Conservation (phyloP, 495 filamentous ascomycete species). For the Penicillium turbatum region DNA sequence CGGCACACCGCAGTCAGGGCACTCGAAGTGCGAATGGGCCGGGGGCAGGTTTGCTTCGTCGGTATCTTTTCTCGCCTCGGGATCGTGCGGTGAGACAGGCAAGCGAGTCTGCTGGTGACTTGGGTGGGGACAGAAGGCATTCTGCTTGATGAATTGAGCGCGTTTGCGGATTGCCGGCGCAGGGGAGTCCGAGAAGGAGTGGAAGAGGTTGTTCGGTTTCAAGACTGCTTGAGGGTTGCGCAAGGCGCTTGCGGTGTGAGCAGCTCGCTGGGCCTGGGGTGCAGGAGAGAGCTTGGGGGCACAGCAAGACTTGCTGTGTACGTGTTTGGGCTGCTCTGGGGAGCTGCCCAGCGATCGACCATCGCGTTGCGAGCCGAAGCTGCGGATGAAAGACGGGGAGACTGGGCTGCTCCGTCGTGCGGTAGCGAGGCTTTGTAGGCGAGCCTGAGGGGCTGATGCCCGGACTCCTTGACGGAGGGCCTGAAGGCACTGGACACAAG, state of each 20-base stretch:
- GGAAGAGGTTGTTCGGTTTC: slow-evolving; percentile 80
- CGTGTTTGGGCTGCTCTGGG: slow-evolving; percentile 16
- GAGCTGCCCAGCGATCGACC: slow-evolving; percentile 15
- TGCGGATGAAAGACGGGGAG: slow-evolving; percentile 27
- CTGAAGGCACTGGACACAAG: slow-evolving; percentile 42
- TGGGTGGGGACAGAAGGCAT: slow-evolving; percentile 88
- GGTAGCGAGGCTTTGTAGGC: slow-evolving; percentile 22
- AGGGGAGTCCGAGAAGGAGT: slow-evolving; percentile 83
- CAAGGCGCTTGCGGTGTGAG: slow-evolving; percentile 24
- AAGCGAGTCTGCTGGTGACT: slow-evolving; percentile 67
- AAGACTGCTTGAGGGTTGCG: slow-evolving; percentile 51
- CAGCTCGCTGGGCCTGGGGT: slow-evolving; percentile 24
- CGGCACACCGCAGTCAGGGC: slow-evolving; percentile 92
- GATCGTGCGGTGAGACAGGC: slow-evolving; percentile 55
- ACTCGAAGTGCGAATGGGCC: slow-evolving; percentile 84
- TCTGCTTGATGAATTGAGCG: slow-evolving; percentile 82
- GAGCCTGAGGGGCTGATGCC: slow-evolving; percentile 15
- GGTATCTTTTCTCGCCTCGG: slow-evolving; percentile 50
- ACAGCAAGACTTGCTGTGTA: slow-evolving; percentile 4
- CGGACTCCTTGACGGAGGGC: slow-evolving; percentile 30
- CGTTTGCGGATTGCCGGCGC: slow-evolving; percentile 76
- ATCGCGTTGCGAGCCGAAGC: slow-evolving; percentile 31
- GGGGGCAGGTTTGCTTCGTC: slow-evolving; percentile 52
- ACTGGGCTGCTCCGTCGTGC: slow-evolving; percentile 23
- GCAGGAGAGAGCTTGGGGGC: slow-evolving; percentile 5